Percentiles rank a stretch among this genome's conserved stretches.
Conservation (phyloP, 768 basidiomycete species). For the Psilocybe subaeruginosa region DNA sequence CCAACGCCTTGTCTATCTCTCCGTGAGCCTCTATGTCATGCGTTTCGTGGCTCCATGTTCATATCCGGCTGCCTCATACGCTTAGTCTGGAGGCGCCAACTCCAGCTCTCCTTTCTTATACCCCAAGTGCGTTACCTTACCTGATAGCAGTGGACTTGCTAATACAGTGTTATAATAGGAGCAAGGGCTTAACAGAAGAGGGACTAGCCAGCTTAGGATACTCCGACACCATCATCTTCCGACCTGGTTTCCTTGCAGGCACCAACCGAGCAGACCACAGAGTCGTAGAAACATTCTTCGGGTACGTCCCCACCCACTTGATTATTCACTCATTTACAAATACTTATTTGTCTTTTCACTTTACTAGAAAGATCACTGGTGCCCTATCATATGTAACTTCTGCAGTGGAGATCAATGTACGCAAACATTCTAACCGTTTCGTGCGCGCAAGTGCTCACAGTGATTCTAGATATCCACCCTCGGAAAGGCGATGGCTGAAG, state of each 20-base stretch:
- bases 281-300: conserved; percentile 40
- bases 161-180: conserved; percentile 38
- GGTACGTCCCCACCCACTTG: conserved; percentile 35
- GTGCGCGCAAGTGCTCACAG: no score
- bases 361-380: conserved; percentile 38
- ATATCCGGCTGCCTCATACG: background rate
- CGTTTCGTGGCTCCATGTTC: background rate
- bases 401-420: conserved; percentile 47
- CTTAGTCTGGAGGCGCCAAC: conserved; percentile 40
- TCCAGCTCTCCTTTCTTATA: conserved; percentile 56
- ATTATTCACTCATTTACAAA: background rate
- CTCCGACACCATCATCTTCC: conserved; percentile 68
- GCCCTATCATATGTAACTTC: conserved; percentile 40
- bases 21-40: conserved; percentile 44
- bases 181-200: conserved; percentile 76
- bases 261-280: conserved; percentile 46
- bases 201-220: conserved; percentile 72
- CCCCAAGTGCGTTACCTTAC: conserved; percentile 34
- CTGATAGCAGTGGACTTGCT: background rate
- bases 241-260: conserved; percentile 58
- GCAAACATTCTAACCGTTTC: conserved; percentile 4
- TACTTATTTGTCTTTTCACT: background rate
- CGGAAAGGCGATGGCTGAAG: conserved; percentile 55
- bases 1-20: conserved; percentile 74
- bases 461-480: conserved; percentile 49